Base-by-base conservation (phyloP, 148 eudicot species). In the Chenopodium album region DNA sequence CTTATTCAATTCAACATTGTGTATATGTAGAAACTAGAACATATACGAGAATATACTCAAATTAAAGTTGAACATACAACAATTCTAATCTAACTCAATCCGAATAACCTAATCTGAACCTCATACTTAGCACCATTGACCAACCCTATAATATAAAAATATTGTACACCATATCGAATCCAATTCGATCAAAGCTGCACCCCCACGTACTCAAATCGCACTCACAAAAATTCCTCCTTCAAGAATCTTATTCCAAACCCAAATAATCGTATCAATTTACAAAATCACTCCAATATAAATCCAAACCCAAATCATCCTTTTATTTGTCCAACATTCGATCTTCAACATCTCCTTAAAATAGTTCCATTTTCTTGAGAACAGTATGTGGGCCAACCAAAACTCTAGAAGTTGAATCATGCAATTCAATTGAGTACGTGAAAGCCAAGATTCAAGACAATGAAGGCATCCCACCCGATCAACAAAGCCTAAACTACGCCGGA, bases 381-480 rank as follows among this genome's bases (percentile, higher is more conserved):
- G 26, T 26, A 26, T 26, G 26, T 26, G 26, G 26, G 26, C 26
- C 74, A 71, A 71, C 74, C 74, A 37, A 37, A 34, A 71, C 74
- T 12, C 74, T 71, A 34, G 74, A 71, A 71, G 74, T 71, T 3
- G 74, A 71, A 71, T 14, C 74, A 1, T 71, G 50, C 23, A 50
- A 71, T 7, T 37, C 74, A 34, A 71, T 34, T 50, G 74, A 71
- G 11, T 37, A 71, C 10, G 74, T 71, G 10, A 71, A 71, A 41
- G 13, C 74, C 9, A 71, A 71, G 48, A 71, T 71, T 28, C 75
- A 71, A 44, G 75, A 71, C 75, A 71, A 71, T 20, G 75, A 71
- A 44, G 75, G 75, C 22, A 71, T 71, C 20, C 52, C 54, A 17
- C 75, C 75, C 1, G 75, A 71, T 20, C 75, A 71, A 71, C 75